These are phyloP conservation scores for Saccharomyces paradoxus DNA, from an alignment of 805 yeast genomes.

Conservation along the genomic window DNA sequence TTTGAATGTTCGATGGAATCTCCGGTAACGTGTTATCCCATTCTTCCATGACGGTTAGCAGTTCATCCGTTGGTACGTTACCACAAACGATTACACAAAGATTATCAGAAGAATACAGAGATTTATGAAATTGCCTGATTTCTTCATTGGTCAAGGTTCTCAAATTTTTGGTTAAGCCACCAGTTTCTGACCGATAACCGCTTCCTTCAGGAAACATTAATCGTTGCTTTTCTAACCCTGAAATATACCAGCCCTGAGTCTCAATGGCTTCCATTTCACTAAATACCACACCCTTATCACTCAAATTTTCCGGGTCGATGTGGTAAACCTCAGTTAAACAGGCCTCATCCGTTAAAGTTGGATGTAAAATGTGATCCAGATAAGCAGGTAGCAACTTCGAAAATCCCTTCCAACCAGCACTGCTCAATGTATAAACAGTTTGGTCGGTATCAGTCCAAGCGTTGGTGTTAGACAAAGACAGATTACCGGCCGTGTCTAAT, in stretches of 20 bases:
- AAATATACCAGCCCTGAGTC: constrained; percentile 61
- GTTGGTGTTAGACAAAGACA: constrained; percentile 78
- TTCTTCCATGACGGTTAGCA: constrained; percentile 47
- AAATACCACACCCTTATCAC: constrained; percentile 93
- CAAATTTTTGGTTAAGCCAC: constrained; percentile 75
- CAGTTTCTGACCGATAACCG: constrained; percentile 90
- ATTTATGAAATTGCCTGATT: constrained; percentile 66
- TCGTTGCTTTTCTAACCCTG: constrained; percentile 53
- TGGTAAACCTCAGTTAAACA: constrained; percentile 93
- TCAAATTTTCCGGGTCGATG: constrained; percentile 71
- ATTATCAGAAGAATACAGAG: constrained; percentile 73
- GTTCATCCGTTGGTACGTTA: constrained; percentile 65
- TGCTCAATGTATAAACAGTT: constrained; percentile 81
- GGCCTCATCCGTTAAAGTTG: constrained; percentile 83
- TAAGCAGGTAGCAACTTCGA: constrained; percentile 76
- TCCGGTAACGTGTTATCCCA: constrained; percentile 54
- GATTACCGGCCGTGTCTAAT: constrained; percentile 76
- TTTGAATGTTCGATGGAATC: constrained; percentile 25
- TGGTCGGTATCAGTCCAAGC: constrained; percentile 97
- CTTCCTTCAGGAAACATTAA: constrained; percentile 47
- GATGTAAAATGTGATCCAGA: constrained; percentile 76
- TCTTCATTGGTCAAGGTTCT: constrained; percentile 64
- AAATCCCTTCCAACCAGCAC: constrained; percentile 97
- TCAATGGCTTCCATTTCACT: constrained; percentile 96
- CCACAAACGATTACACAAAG: constrained; percentile 81